Evolutionary conservation across 2,329 filamentous ascomycete species (phyloP).

Genomic region (Chaetothyriales sp.): DNA sequence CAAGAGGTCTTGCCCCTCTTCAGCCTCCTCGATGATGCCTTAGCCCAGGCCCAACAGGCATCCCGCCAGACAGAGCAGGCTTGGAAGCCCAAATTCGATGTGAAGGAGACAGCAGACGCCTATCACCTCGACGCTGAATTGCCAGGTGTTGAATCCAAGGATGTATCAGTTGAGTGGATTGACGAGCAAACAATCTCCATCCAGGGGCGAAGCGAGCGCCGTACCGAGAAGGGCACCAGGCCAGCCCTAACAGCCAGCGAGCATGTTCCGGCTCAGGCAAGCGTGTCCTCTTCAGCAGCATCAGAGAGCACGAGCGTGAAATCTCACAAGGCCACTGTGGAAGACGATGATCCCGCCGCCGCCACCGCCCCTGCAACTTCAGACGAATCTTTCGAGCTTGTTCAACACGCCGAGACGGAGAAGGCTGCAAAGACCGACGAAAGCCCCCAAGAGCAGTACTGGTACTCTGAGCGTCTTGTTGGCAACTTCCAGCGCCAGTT

Average conservation of each 20-base stretch:
- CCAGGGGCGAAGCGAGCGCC: slow-evolving; percentile 29
- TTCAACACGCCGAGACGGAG: slow-evolving; percentile 14
- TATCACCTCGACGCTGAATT: slow-evolving; percentile 36
- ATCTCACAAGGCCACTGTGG: slow-evolving; percentile 30
- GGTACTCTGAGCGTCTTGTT: slow-evolving; percentile 44
- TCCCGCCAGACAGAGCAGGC: slow-evolving; percentile 15
- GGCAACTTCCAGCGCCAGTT: slow-evolving; percentile 47
- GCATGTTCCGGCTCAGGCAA: slow-evolving; percentile 2
- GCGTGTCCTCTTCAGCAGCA: neutral
- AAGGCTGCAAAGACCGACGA: slow-evolving; percentile 8
- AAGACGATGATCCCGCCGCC: slow-evolving; percentile 24
- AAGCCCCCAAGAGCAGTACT: slow-evolving; percentile 32
- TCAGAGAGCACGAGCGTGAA: slow-evolving; percentile 14
- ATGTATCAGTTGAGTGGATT: slow-evolving; percentile 34
- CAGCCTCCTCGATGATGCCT: slow-evolving; percentile 31
- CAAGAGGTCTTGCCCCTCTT: slow-evolving; percentile 31
- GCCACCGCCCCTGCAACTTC: neutral
- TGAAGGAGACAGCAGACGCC: slow-evolving; percentile 29
- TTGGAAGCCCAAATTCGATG: slow-evolving; percentile 33
- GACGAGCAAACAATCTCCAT: slow-evolving; percentile 33
- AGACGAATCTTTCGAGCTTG: slow-evolving; percentile 20
- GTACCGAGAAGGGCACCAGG: slow-evolving; percentile 19
- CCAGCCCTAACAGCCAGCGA: slow-evolving; percentile 10
- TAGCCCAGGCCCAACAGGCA: slow-evolving; percentile 13
- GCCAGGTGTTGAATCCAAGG: slow-evolving; percentile 32